Evolutionary conservation across 768 basidiomycete species (phyloP), one percentile per base, ranked within the genome.

Genomic region (Collybia sordida): DNA sequence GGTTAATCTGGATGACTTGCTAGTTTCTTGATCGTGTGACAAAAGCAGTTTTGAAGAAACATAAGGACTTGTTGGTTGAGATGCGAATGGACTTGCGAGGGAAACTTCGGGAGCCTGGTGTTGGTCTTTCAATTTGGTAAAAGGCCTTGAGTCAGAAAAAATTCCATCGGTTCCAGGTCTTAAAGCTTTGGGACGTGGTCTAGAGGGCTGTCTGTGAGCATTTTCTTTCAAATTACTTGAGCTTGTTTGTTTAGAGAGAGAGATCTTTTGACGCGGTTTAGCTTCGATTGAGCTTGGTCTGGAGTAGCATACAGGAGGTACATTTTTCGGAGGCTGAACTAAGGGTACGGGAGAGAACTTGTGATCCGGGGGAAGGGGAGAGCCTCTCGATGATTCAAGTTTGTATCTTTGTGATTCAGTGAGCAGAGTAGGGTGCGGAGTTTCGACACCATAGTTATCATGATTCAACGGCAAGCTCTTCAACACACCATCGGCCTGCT

Each of bases 191-290:
- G 49, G 45, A 21, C 46, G 37, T 6, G 42, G 19, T 39, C 22
- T 55, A 18, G 37, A 35, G 11, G 43, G 18, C 2, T 22, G 21
- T 18, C 51, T 18, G 23, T 41, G 34, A 11, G n/a, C 40, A 37
- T 62, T 62, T 57, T 62, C 61, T 40, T 62, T 62, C 14, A 62
- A 55, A 37, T 50, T 55, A 40, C 53, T 49, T 4, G 61, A 62
- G 41, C 61, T 62, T 23, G 57, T 59, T 38, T 42, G 48, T 6
- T 41, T 53, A 31, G 23, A 27, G 4, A 27, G 40, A 45, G 15
- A 18, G 40, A 18, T 44, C 21, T 17, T 53, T 25, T 23, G 23
- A 23, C 23, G 21, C 5, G 6, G 23, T 12, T 23, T 24, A 19
- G 17, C 48, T 4, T 22, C 35, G 14, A 15, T 15, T 6, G 21